These are phyloP conservation scores for Nissolia schottii DNA, from an alignment of 306 rosid species.

Conservation along the genomic window DNA sequence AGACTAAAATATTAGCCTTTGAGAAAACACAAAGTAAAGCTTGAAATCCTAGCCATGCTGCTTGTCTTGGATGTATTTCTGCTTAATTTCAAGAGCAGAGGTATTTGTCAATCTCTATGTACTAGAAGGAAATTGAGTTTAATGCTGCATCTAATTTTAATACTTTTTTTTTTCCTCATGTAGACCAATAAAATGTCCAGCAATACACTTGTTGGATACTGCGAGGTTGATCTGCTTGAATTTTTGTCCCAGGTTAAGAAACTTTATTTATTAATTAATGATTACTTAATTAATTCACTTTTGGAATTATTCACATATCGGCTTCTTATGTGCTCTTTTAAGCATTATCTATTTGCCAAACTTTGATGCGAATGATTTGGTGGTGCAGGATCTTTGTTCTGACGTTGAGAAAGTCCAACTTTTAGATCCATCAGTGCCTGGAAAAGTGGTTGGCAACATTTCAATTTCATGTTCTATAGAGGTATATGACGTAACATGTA, in stretches of 20 bases:
- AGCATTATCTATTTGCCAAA: constrained; percentile 4
- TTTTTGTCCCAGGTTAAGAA: constrained; percentile 64
- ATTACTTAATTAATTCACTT: background rate
- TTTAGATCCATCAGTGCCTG: constrained; percentile 71
- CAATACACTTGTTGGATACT: constrained; percentile 79
- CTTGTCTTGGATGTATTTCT: background rate
- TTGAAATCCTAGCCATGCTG: background rate
- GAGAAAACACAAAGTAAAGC: background rate
- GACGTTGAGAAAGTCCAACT: constrained; percentile 48
- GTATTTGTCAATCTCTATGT: background rate
- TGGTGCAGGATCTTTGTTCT: constrained; percentile 59
- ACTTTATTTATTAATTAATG: background rate
- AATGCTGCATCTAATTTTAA: constrained; percentile 16
- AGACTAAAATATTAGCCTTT: background rate
- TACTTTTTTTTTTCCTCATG: constrained; percentile 33
- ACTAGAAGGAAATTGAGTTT: background rate
- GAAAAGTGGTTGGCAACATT: constrained; percentile 65
- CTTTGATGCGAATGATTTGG: constrained; percentile 19
- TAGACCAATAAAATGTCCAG: constrained; percentile 83
- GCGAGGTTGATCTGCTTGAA: constrained; percentile 88
- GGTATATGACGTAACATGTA: constrained; percentile 40
- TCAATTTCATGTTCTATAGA: constrained; percentile 73
- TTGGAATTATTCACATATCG: constrained; percentile 1
- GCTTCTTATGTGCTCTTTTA: background rate
- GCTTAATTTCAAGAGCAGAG: constrained; percentile 4